Conservation (phyloP, 371 early-diverging fungal genomes). For the Blakeslea trispora region DNA sequence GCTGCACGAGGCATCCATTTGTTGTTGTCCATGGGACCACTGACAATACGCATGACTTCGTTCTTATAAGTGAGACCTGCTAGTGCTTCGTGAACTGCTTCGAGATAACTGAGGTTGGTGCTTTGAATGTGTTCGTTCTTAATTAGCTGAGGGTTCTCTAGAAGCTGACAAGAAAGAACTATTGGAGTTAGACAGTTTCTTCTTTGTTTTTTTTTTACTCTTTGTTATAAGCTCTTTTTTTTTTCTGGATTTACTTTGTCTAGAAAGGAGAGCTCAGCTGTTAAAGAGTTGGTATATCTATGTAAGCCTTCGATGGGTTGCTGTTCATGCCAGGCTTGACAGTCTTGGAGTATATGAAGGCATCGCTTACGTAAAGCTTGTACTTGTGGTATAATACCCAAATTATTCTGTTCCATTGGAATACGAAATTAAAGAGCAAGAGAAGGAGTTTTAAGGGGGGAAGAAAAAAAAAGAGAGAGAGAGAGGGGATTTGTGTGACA, state of each 20-base stretch:
- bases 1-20: constrained; percentile 35
- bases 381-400: constrained; percentile 13
- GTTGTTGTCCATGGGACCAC: constrained; percentile 21
- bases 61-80: constrained; percentile 15
- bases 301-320: constrained; percentile 25
- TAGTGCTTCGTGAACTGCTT: constrained; percentile 47
- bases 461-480: constrained; percentile 1
- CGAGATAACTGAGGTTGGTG: constrained; percentile 47
- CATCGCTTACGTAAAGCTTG: constrained; percentile 11
- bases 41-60: constrained; percentile 35
- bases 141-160: constrained; percentile 30
- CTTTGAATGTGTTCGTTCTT: constrained; percentile 46
- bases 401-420: constrained; percentile 1
- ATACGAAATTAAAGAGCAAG: too few relatives aligned
- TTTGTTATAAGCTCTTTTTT: background rate
- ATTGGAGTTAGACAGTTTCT: too few relatives aligned
- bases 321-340: constrained; percentile 19
- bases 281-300: constrained; percentile 24
- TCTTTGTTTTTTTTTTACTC: background rate
- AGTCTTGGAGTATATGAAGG: constrained; percentile 12
- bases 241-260: constrained; percentile 17
- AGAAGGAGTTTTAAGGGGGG: too few relatives aligned
- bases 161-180: constrained; percentile 20
- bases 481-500: background rate
- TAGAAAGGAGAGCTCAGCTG: constrained; percentile 22